phyloP scores from a whole-genome alignment of 768 basidiomycete genomes.

The Naganishia friedmannii region DNA sequence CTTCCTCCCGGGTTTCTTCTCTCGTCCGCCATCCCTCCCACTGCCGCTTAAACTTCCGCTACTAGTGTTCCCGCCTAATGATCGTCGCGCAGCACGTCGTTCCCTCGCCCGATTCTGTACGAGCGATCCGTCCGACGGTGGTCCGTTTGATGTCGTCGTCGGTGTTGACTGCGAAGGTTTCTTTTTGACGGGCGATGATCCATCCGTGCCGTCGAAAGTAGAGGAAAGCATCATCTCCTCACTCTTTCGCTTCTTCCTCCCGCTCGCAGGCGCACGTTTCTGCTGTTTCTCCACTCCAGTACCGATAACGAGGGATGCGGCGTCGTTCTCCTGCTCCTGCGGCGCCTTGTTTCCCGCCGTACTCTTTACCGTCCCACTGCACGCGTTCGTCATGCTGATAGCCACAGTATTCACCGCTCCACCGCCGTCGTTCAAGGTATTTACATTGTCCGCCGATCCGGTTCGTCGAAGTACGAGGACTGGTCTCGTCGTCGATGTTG shows the following conservation, averaged over 20 bases:
- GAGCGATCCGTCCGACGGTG: too few relatives aligned
- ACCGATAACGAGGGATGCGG: not conserved
- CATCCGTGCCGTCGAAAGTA: not conserved
- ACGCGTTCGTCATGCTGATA: not conserved
- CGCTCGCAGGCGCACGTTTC: not conserved
- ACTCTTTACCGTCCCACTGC: too few relatives aligned
- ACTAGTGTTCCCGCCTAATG: not conserved
- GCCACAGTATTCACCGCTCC: not conserved
- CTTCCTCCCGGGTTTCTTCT: not conserved
- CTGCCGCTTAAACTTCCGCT: not conserved
- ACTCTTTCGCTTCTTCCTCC: constrained; percentile 13
- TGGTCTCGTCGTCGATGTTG: not conserved
- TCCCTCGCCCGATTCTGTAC: not conserved
- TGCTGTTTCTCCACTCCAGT: not conserved
- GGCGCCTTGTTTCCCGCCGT: not conserved
- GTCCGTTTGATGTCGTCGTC: not conserved
- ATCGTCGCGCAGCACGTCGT: not conserved
- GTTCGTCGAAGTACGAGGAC: not conserved
- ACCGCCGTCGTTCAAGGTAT: not conserved
- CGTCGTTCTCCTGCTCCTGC: constrained; percentile 11
- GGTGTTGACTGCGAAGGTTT: too few relatives aligned
- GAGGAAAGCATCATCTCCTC: constrained; percentile 7
- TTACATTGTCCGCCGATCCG: not conserved
- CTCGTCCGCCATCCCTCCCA: not conserved
- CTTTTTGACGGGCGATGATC: too few relatives aligned